Base-by-base conservation (phyloP, 768 basidiomycete species). In the Amanita jacksonii region DNA sequence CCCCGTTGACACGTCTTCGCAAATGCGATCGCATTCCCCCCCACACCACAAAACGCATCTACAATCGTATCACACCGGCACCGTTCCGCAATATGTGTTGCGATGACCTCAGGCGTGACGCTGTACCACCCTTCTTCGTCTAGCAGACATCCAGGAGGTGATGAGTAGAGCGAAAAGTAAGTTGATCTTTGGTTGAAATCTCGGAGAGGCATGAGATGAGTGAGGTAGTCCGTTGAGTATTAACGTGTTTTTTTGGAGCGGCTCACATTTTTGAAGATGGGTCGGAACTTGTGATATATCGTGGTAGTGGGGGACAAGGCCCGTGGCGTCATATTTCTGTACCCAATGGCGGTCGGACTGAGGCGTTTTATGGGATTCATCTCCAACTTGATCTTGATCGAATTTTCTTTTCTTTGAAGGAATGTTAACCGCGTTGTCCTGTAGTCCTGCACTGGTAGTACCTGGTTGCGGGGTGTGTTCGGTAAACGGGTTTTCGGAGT, bases 51-150 rank as follows among this genome's bases (percentile, higher is more conserved):
- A 59, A 98, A 99, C 0, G 92, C 89, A 57, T 98, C 96, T 27
- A 94, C 69, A 48, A 96, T 70, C 3, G 81, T 82, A 49, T 78
- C 78, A 50, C 84, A 89, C 6, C 85, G 76, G 67, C 94, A 96
- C 18, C 93, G 70, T 52, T 94, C 85, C 0, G 96, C 94, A 35
- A 97, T 97, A 58, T 90, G 92, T 48, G 76, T 63, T 6, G 93
- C 96, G n/a, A 99, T 79, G 30, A 72, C 72, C 55, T 98, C 92
- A 0, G 96, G 94, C 0, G 96, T 99, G 47, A 98, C 83, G 49
- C 86, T 91, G 63, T 85, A 98, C 94, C 93, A 97, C n/a, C 94
- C 94, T 59, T 94, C 90, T 51, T 86, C 79, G 51, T 98, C 96
- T 8, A 98, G 66, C 2, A 96, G 69, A 57, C 91, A 89, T 0